A percentile compares a stretch with the other conserved stretches of the same genome.
Evolutionary conservation across 2,329 filamentous ascomycete species (phyloP).

Genomic region (Fusarium nanum): DNA sequence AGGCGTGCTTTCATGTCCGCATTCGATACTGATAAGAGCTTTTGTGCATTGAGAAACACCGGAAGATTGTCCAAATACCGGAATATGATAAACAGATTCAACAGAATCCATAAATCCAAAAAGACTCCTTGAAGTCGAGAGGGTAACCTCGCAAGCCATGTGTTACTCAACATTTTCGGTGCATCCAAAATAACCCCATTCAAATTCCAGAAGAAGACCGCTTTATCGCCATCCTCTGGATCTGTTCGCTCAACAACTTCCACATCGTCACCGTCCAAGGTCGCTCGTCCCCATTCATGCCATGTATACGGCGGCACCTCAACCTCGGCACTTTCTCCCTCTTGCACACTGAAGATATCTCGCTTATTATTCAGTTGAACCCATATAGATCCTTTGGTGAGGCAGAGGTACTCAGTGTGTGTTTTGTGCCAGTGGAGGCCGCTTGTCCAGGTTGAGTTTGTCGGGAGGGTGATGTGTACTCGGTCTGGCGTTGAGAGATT

Average conservation of each 20-base stretch:
- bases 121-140: slow-evolving; percentile 26
- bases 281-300: slow-evolving; percentile 61
- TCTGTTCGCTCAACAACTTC: slow-evolving; percentile 61
- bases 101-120: slow-evolving; percentile 46
- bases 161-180: slow-evolving; percentile 7
- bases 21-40: fast-evolving
- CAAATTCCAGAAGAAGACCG: slow-evolving; percentile 62
- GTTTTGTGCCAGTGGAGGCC: slow-evolving; percentile 62
- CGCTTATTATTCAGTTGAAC: slow-evolving; percentile 36
- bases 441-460: slow-evolving; percentile 59
- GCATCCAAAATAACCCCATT: slow-evolving; percentile 55
- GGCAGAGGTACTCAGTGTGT: slow-evolving; percentile 59
- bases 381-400: slow-evolving; percentile 54
- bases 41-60: slow-evolving; percentile 39
- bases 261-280: slow-evolving; percentile 49
- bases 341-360: slow-evolving; percentile 36
- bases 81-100: slow-evolving; percentile 49
- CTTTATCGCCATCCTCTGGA: slow-evolving; percentile 58
- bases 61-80: slow-evolving; percentile 47
- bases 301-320: slow-evolving; percentile 52
- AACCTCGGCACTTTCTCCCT: slow-evolving; percentile 45
- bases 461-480: slow-evolving; percentile 58
- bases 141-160: slow-evolving; percentile 3
- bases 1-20: fast-evolving
- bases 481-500: slow-evolving; percentile 53